Evolutionary conservation across 345 rosid species (phyloP), one percentile per base, ranked within the genome.

Genomic region (Nasturtium officinale): DNA sequence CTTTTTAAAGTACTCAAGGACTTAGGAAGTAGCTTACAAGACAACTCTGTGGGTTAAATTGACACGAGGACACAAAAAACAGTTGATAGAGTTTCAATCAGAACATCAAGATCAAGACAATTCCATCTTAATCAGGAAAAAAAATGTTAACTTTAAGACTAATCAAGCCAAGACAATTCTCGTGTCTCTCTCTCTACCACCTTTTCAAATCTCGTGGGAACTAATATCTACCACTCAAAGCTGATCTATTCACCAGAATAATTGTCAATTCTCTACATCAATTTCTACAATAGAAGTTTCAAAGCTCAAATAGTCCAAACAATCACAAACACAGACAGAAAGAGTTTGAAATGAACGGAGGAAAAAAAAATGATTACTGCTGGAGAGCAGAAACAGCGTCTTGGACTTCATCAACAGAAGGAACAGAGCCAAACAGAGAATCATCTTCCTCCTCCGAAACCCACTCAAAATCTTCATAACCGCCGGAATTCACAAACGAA

Each of bases 351-450:
- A 48, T 18, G 11, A 20, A 15, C 11, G 8, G 28, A 54, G 26
- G 54, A 28, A 65, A 13, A 15, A n/a, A 43, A 55, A 38, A 7
- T 17, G 30, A 26, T 72, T 70, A 94, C 97, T 81, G 89, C 52
- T 85, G 84, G 58, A 94, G 82, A 46, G 96, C 87, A 75, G 96
- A 88, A 58, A 94, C 89, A 65, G 91, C 96, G 21, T 57, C 68
- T n/a, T 87, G 83, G 61, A 94, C 96, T 86, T 94, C 98, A 35
- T 85, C 96, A 17, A 72, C 12, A 51, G 97, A 91, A 75, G 98
- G 98, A 77, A 77, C 96, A 78, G 89, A 78, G 18, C 89, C 91
- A 9, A 88, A 74, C 70, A 82, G 68, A 65, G 71, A 78, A n/a
- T 61, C 54, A 46, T 87, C 96, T 15, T 83, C 90, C 42, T 85